Percentiles rank a stretch among this genome's conserved stretches.
phyloP scores from a whole-genome alignment of 345 rosid genomes.

The Lepidium didymum region DNA sequence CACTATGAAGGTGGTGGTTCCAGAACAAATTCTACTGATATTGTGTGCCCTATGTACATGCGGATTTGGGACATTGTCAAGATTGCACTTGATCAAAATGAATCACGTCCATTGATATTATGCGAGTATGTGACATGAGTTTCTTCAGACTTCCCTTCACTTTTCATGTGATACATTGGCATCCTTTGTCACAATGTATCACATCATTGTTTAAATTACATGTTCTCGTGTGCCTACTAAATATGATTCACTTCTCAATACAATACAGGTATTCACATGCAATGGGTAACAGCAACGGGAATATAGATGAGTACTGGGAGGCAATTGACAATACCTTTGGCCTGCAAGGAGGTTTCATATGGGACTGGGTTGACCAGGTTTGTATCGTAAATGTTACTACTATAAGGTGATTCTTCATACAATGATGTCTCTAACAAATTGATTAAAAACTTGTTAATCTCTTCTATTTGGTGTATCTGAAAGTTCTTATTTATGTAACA shows the following conservation, averaged over 20 bases:
- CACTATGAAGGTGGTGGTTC: constrained; percentile 99
- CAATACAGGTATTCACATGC: constrained; percentile 90
- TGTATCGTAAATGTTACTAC: constrained; percentile 1
- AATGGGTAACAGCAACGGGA: constrained; percentile 97
- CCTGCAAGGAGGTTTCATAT: constrained; percentile 98
- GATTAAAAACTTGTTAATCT: neutral
- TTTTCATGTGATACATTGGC: neutral
- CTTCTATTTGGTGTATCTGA: neutral
- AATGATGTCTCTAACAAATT: neutral
- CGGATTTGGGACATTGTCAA: constrained; percentile 93
- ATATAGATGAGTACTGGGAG: constrained; percentile 84
- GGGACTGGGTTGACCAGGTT: constrained; percentile 99
- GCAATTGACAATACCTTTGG: constrained; percentile 91
- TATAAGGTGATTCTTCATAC: neutral
- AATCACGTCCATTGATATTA: constrained; percentile 85
- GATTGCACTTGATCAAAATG: constrained; percentile 83
- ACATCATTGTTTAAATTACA: constrained; percentile 1
- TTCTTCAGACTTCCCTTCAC: constrained; percentile 9
- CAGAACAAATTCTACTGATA: constrained; percentile 82
- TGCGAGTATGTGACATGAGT: constrained; percentile 79
- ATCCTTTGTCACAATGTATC: constrained; percentile 7
- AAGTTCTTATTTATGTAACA: neutral
- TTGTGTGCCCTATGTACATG: constrained; percentile 98
- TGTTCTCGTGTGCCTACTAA: constrained; percentile 4
- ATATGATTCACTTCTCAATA: neutral